These are phyloP conservation scores for Botrytis squamosa DNA, from an alignment of 2,329 filamentous ascomycete species.

Conservation along the genomic window DNA sequence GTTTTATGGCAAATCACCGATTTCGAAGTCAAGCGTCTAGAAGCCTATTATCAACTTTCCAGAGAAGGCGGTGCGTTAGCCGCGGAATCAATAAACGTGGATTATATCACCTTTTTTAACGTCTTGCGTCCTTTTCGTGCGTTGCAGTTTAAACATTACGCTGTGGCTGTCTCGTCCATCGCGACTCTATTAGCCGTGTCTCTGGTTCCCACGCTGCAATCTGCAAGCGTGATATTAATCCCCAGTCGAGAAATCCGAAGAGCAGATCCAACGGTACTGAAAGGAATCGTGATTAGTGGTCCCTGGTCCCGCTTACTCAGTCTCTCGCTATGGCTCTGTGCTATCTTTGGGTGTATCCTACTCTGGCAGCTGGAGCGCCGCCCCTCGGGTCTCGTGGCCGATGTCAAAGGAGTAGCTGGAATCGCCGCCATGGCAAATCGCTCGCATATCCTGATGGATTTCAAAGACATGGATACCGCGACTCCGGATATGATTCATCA, in stretches of 20 bases:
- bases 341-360: slow-evolving; percentile 55
- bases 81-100: slow-evolving; percentile 63
- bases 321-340: slow-evolving; percentile 54
- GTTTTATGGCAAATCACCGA: slow-evolving; percentile 66
- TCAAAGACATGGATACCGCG: slow-evolving; percentile 68
- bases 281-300: slow-evolving; percentile 55
- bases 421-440: slow-evolving; percentile 74
- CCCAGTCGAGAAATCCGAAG: slow-evolving; percentile 51
- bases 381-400: slow-evolving; percentile 63
- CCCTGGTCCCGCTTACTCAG: slow-evolving; percentile 63
- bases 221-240: slow-evolving; percentile 58
- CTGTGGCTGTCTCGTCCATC: slow-evolving; percentile 65
- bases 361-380: slow-evolving; percentile 61
- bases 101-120: slow-evolving; percentile 66
- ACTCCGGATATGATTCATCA: slow-evolving; percentile 66
- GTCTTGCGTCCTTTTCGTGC: slow-evolving; percentile 65
- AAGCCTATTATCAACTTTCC: slow-evolving; percentile 66
- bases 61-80: slow-evolving; percentile 59
- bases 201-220: slow-evolving; percentile 66
- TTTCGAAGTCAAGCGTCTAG: slow-evolving; percentile 64
- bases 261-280: slow-evolving; percentile 45
- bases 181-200: slow-evolving; percentile 65
- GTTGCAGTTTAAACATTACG: slow-evolving; percentile 61
- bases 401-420: slow-evolving; percentile 72
- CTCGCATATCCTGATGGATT: slow-evolving; percentile 71